A percentile compares a stretch with the other conserved stretches of the same genome.
phyloP scores from a whole-genome alignment of 2,329 filamentous ascomycete species.

The Trichophyton benhamiae region DNA sequence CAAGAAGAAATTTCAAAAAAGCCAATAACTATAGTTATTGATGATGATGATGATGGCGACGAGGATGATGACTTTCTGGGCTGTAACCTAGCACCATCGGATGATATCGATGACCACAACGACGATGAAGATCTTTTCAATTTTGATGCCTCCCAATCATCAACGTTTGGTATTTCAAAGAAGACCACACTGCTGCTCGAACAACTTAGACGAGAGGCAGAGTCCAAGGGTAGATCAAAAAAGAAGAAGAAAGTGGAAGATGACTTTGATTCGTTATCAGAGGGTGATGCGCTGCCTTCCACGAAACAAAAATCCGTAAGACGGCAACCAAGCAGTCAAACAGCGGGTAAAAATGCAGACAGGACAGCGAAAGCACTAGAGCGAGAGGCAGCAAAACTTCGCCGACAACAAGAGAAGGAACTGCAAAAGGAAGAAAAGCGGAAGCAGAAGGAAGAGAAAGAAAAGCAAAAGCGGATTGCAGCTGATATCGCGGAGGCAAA shows the following conservation, averaged over 20 bases:
- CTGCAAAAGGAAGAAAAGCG: constrained; percentile 41
- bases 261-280: background rate
- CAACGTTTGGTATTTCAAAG: constrained; percentile 24
- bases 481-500: constrained; percentile 61
- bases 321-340: constrained; percentile 24
- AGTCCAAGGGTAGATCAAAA: constrained; percentile 9
- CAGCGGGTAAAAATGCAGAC: constrained; percentile 17
- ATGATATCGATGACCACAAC: constrained; percentile 1
- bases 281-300: background rate
- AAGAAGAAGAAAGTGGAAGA: constrained; percentile 12
- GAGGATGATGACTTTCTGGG: constrained; percentile 10
- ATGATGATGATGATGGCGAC: constrained; percentile 24
- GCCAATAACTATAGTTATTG: constrained; percentile 25
- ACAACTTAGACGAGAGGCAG: constrained; percentile 17
- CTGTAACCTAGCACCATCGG: background rate
- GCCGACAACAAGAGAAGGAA: constrained; percentile 44
- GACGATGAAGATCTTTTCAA: constrained; percentile 16
- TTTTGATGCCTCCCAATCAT: constrained; percentile 13
- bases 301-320: background rate
- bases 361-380: constrained; percentile 41
- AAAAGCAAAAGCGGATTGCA: constrained; percentile 50
- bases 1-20: constrained; percentile 5
- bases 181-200: constrained; percentile 32
- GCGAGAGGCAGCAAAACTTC: constrained; percentile 38
- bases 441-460: constrained; percentile 43